These are phyloP conservation scores for Thozetella sp. DNA, from an alignment of 495 filamentous ascomycete species.

Conservation along the genomic window DNA sequence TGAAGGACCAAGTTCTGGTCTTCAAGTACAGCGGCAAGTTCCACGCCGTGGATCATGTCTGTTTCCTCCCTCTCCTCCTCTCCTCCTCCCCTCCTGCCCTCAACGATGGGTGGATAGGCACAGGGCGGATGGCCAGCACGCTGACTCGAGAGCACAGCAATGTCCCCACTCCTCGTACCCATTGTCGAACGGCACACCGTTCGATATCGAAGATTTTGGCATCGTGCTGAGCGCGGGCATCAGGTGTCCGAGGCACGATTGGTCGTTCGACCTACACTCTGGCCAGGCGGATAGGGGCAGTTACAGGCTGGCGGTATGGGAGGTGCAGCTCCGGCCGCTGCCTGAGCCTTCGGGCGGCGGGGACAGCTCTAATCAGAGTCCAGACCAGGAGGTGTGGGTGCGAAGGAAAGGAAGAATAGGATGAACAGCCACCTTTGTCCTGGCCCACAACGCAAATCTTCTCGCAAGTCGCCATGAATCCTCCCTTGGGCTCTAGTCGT, in stretches of 20 bases:
- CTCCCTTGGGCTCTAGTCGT: too few species aligned
- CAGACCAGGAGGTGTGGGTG: constrained; percentile 60
- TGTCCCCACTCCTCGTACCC: constrained; percentile 63
- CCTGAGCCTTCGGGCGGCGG: constrained; percentile 10
- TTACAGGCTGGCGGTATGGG: constrained; percentile 61
- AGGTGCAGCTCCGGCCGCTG: constrained; percentile 52
- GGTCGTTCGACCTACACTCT: constrained; percentile 63
- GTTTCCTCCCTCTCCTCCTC: constrained; percentile 10
- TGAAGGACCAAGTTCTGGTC: constrained; percentile 60
- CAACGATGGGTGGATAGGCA: neutral
- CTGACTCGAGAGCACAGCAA: constrained; percentile 37
- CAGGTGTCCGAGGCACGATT: constrained; percentile 62
- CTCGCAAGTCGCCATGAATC: too few species aligned
- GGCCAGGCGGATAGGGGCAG: constrained; percentile 57
- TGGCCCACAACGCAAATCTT: too few species aligned
- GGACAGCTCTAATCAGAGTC: constrained; percentile 6
- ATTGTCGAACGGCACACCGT: constrained; percentile 54
- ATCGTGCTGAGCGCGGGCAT: constrained; percentile 49
- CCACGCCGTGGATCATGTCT: constrained; percentile 63
- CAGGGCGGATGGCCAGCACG: neutral
- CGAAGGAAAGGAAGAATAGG: constrained; percentile 44
- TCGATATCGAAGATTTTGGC: constrained; percentile 68
- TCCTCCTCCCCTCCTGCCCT: neutral
- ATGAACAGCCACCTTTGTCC: constrained; percentile 14
- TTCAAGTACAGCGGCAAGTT: constrained; percentile 59